These are phyloP conservation scores for Solanum virginianum DNA, from an alignment of 257 asterid genomes.

Conservation along the genomic window DNA sequence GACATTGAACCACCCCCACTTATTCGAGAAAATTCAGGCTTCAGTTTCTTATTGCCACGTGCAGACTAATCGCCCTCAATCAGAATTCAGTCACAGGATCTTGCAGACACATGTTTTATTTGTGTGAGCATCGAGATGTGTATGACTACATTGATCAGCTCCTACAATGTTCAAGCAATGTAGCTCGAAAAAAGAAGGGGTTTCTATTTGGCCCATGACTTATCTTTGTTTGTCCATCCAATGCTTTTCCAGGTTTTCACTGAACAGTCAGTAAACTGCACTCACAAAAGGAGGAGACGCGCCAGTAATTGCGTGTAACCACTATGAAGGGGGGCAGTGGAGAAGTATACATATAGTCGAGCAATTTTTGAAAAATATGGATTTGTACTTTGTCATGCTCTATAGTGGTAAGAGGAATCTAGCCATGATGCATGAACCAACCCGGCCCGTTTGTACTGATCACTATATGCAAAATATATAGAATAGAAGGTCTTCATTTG, in stretches of 20 bases:
- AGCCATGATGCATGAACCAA: neutral
- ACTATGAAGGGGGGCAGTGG: neutral
- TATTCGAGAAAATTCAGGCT: conserved; percentile 91
- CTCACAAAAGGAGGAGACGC: neutral
- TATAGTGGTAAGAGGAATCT: neutral
- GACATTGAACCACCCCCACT: conserved; percentile 99
- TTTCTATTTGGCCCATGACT: neutral
- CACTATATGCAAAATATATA: neutral
- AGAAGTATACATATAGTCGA: neutral
- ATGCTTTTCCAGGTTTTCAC: neutral
- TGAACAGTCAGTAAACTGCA: neutral
- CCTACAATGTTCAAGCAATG: neutral
- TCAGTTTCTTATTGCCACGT: conserved; percentile 83
- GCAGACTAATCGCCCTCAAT: conserved; percentile 28
- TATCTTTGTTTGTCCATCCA: neutral
- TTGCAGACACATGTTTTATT: neutral
- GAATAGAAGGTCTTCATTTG: neutral
- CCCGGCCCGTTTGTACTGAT: neutral
- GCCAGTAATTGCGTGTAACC: neutral
- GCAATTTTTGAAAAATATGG: neutral
- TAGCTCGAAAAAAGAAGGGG: neutral
- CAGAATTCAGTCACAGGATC: neutral
- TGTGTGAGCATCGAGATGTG: neutral
- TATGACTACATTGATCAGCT: neutral
- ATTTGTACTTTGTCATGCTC: neutral